Conservation (phyloP, 306 rosid genomes). For the Phaseolus lunatus region DNA sequence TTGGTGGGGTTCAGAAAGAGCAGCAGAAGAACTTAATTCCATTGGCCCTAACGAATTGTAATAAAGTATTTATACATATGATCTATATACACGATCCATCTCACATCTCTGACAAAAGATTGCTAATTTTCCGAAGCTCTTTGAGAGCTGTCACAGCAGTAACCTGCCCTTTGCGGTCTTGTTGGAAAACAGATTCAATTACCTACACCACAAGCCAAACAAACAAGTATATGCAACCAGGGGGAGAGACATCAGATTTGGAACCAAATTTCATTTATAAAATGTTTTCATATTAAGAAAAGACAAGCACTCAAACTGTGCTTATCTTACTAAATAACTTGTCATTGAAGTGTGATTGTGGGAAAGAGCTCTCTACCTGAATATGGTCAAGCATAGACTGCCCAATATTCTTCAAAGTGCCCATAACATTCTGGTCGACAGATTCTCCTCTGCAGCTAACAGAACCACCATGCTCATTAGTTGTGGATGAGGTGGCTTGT, state of each 20-base stretch:
- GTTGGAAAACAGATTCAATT: conserved; percentile 87
- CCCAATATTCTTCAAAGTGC: conserved; percentile 85
- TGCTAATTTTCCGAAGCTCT: conserved; percentile 97
- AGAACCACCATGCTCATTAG: conserved; percentile 53
- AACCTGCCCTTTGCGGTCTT: conserved; percentile 89
- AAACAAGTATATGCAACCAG: conserved; percentile 14
- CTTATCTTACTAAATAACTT: neutral
- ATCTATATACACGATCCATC: conserved; percentile 58
- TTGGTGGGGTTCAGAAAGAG: conserved; percentile 27
- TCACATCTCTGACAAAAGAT: conserved; percentile 95
- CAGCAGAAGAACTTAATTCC: conserved; percentile 44
- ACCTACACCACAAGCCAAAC: conserved; percentile 59
- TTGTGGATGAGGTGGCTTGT: conserved; percentile 44
- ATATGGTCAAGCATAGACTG: conserved; percentile 95
- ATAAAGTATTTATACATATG: conserved; percentile 76
- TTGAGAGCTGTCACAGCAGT: conserved; percentile 91
- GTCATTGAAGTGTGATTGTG: conserved; percentile 14
- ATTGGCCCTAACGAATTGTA: conserved; percentile 60
- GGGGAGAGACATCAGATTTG: neutral
- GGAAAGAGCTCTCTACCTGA: conserved; percentile 64
- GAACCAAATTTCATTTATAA: neutral
- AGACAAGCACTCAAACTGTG: neutral
- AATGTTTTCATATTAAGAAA: neutral
- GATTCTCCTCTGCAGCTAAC: conserved; percentile 63
- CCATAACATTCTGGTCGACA: conserved; percentile 78